phyloP scores from a whole-genome alignment of 1,284 basidiomycete species.

The Sanghuangporus baumii region DNA sequence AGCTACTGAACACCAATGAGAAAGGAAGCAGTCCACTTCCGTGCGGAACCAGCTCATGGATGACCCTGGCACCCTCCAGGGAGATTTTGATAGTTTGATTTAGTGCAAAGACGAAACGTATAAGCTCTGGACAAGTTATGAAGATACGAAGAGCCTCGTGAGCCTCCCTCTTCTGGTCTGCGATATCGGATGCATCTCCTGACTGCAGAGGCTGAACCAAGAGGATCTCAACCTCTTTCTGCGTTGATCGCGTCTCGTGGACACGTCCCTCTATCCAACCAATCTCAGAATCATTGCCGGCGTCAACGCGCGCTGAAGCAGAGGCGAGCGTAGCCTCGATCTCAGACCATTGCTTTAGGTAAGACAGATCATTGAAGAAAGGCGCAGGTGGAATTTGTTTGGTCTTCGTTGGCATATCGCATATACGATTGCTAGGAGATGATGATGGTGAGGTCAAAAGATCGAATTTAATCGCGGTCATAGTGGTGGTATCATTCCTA shows the following conservation, averaged over 20 bases:
- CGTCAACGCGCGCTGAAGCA: background rate
- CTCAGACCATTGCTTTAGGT: background rate
- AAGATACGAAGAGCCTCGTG: background rate
- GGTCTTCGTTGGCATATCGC: background rate
- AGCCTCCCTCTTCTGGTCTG: background rate
- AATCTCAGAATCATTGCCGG: background rate
- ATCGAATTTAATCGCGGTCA: background rate
- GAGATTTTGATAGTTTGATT: slow-evolving; percentile 2
- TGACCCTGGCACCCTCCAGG: background rate
- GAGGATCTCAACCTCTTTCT: slow-evolving; percentile 7
- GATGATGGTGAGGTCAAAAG: background rate
- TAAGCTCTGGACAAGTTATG: background rate
- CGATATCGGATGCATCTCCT: background rate
- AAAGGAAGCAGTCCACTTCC: background rate
- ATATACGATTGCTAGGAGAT: background rate
- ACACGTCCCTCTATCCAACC: slow-evolving; percentile 6
- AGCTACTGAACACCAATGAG: background rate
- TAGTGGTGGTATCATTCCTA: background rate
- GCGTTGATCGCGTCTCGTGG: background rate
- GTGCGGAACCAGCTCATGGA: background rate
- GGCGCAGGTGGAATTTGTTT: background rate
- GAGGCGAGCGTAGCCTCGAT: background rate
- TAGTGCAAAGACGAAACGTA: background rate
- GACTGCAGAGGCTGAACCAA: background rate
- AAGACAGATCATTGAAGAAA: background rate